Evolutionary conservation across 2,329 filamentous ascomycete genomes (phyloP), one percentile per base, ranked within the genome.

Genomic region (Parasarocladium wereldwijsianum): DNA sequence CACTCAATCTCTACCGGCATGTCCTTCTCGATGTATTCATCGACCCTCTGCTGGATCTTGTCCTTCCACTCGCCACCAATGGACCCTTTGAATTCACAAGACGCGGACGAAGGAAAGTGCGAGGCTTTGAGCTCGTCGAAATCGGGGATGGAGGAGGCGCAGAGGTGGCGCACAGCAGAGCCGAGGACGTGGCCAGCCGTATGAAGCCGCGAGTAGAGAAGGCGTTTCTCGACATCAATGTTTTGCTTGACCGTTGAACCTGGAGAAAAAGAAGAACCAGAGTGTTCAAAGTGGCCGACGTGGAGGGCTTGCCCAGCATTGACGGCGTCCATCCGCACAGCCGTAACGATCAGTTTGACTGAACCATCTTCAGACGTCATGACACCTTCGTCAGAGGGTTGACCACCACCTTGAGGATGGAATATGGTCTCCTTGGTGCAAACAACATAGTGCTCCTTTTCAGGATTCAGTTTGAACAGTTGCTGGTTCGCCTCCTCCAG

Each of bases 161-260:
- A 50, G 0, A 79, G 58, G 31, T 63, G 55, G 2, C 69, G 60
- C n/a, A 82, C 70, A 0, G 78, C 77, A 1, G 70, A 52, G 3
- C 78, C 76, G 1, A 84, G 62, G 3, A 83, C 67, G 40, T 85
- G 79, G 19, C 79, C 79, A 0, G 76, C 78, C 0, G 78, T 83
- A 49, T 85, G 79, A 1, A 77, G 60, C 1, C 77, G 66, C 1
- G 75, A 81, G 51, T 76, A 71, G 1, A 79, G 56, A 1, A 60
- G 43, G 1, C 79, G 64, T 38, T 71, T 76, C 12, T 66, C 61
- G 0, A 42, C 50, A 44, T 84, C 68, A 33, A 84, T 69, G 9
- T 43, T 39, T 43, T 81, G 77, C 6, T 54, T 51, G 10, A 76
- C 56, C 0, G 45, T 37, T 1, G 64, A 52, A 3, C 60, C 63